Evolutionary conservation across 129 eudicot species (phyloP), one percentile per base, ranked within the genome.

Genomic region (Gnaphalium uliginosum): DNA sequence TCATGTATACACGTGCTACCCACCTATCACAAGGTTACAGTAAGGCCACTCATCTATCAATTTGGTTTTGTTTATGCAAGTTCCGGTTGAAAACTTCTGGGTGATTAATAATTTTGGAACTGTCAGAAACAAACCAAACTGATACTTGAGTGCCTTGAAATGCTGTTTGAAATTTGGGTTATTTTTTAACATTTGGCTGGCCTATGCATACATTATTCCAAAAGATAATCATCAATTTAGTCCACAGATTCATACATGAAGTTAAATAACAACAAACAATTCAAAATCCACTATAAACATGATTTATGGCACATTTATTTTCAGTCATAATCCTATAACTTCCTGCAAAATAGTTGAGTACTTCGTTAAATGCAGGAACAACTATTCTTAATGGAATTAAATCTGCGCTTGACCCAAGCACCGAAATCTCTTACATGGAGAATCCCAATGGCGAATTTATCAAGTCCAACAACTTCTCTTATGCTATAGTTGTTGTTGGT

Each of bases 401-500:
- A 56, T 72, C 83, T 13, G 77, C 87, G 18, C 86, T 85, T 14
- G 89, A 78, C 62, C 78, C 69, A 43, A 81, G 43, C 74, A 81
- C 87, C 21, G 81, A 89, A 58, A 65, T 89, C 32, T 58, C 86
- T 21, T 84, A 76, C 79, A 70, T 61, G 29, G 91, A 86, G 61
- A 84, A 86, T 68, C 95, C 90, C 56, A 73, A 71, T 18, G 59
- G 64, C 11, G 79, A 86, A 33, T 78, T 23, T 35, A 59, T 89
- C 43, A 77, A 84, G 48, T 84, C 89, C 41, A 82, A 71, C 56
- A 77, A 79, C 79, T 89, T 89, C 65, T 63, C 80, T 6, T 84
- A 89, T 26, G 90, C 90, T 2, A 84, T 89, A 35, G 86, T 89
- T 62, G 85, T 89, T 18, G 87, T 89, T 35, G 95, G 95, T 11